Evolutionary conservation across 306 rosid genomes (phyloP).

Genomic region (Begonia masoniana): DNA sequence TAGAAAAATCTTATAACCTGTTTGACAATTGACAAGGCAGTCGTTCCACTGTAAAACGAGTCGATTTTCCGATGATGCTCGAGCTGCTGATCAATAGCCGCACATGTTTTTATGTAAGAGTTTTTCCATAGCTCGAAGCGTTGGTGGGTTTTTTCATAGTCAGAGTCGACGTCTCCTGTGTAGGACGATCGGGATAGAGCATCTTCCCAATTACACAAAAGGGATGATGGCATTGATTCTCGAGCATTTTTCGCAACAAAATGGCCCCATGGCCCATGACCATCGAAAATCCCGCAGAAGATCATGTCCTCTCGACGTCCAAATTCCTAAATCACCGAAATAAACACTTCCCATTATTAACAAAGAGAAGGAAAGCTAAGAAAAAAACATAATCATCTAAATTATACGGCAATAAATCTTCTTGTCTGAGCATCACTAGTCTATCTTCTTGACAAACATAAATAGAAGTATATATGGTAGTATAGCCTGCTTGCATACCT

Average conservation of each 20-base stretch:
- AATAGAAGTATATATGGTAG: too few species aligned
- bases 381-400: too few species aligned
- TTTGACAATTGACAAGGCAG: constrained; percentile 74
- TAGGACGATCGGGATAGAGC: constrained; percentile 41
- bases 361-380: not conserved
- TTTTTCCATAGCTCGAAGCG: constrained; percentile 61
- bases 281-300: constrained; percentile 84
- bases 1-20: constrained; percentile 39
- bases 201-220: constrained; percentile 80
- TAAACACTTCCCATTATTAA: not conserved
- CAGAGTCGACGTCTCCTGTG: constrained; percentile 25
- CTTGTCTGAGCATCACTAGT: too few species aligned
- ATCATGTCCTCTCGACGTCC: constrained; percentile 93
- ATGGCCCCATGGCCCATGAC: constrained; percentile 96
- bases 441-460: too few species aligned
- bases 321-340: constrained; percentile 45
- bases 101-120: constrained; percentile 72
- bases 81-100: constrained; percentile 68
- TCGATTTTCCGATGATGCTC: constrained; percentile 53
- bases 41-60: constrained; percentile 78
- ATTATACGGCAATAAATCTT: too few species aligned
- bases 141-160: constrained; percentile 30
- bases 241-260: constrained; percentile 72
- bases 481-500: constrained; percentile 30
- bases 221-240: constrained; percentile 63